Evolutionary conservation across 331 rosid species (phyloP), one percentile per base, ranked within the genome.

Genomic region (Arachis monticola): DNA sequence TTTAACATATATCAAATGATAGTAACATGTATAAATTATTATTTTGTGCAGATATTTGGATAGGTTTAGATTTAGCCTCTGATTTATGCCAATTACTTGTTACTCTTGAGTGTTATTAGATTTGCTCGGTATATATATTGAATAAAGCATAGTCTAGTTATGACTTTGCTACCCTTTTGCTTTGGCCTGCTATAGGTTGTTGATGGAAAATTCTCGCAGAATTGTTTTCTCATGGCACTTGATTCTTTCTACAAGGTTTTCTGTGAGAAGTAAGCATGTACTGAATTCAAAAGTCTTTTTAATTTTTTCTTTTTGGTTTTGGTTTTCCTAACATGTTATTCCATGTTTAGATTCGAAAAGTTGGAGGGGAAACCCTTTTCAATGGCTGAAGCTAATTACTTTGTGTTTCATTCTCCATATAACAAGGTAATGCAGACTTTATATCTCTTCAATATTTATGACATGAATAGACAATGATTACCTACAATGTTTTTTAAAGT

Each of bases 341-440:
- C 53, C 62, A 56, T 77, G 6, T 55, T 60, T 84, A 93, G 98
- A 87, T 89, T 75, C 60, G 87, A 89, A 85, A 93, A 91, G 69
- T 53, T 83, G 74, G 89, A 87, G 79, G 90, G 97, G 57, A 89
- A 81, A 79, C 91, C 83, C 13, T 89, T 93, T 65, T 86, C 96
- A 46, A 51, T 89, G 10, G 72, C 88, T 52, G 93, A 89, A 63
- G 85, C 93, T 10, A 93, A 91, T 50, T 89, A 85, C 67, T 85
- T 89, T 67, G 93, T 91, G 51, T 91, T 91, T 81, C 98, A 93
- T 71, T 93, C 98, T 67, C 98, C 97, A 10, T 93, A 93, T 80
- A 93, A 91, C 91, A 93, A 91, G 97, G 97, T 93, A 86, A 50
- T 74, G 22, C 1, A 48, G n/a, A 38, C 50, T 64, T 50, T 61